Percentiles rank a stretch among this genome's conserved stretches.
Conservation (phyloP, 2,329 filamentous ascomycete species). For the Sclerotinia spermophila region DNA sequence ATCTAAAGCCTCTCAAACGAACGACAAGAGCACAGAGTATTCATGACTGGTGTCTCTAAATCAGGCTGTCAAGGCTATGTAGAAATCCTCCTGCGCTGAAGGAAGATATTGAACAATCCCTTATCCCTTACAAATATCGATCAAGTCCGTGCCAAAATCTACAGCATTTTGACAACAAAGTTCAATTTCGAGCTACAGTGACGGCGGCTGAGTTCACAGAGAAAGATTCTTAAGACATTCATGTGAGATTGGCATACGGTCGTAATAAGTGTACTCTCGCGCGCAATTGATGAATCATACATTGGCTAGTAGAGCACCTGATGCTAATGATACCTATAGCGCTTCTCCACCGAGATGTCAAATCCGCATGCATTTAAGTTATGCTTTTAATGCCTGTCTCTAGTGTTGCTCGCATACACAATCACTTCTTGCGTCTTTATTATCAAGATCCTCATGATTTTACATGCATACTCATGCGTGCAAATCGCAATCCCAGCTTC, state of each 20-base stretch:
- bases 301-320: not conserved
- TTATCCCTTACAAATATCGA: not conserved
- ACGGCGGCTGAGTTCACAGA: not conserved
- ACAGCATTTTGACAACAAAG: not conserved
- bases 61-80: not conserved
- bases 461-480: not conserved
- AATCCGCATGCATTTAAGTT: not conserved
- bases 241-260: not conserved
- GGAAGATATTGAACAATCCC: not conserved
- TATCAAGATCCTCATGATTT: not conserved
- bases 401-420: not conserved
- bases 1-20: not conserved
- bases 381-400: too few relatives aligned
- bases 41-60: not conserved
- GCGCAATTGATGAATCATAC: not conserved
- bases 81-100: not conserved
- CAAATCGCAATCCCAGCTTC: not conserved
- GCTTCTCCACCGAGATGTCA: not conserved
- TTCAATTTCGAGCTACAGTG: not conserved
- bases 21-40: not conserved
- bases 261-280: not conserved
- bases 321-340: not conserved
- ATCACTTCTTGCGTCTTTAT: not conserved
- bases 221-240: too few relatives aligned
- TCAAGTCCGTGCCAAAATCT: not conserved